Evolutionary conservation across 2,329 filamentous ascomycete genomes (phyloP), one percentile per base, ranked within the genome.

Genomic region (Dissoconium aciculare): DNA sequence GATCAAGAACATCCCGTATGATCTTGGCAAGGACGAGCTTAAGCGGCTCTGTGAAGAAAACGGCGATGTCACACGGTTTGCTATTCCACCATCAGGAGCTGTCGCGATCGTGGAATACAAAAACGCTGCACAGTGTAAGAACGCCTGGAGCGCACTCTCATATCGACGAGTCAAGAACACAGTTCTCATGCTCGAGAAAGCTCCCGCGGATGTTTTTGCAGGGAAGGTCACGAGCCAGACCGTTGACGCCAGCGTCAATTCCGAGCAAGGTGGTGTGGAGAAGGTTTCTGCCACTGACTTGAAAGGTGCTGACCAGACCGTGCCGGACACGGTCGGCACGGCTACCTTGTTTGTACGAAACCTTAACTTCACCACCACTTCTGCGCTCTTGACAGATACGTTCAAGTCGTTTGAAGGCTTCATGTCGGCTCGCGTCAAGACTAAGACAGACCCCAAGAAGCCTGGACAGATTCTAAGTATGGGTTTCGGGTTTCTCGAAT

Each of bases 401-500:
- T 95, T 95, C 60, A 67, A 71, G 39, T 67, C 80, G 32, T 63
- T 95, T 32, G 78, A 84, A 45, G 89, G 89, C 31, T 95, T 95
- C 57, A 64, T 89, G 40, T 83, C 80, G 34, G 87, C 84, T 15
- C 71, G 74, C 41, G 84, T 98, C 42, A 94, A 94, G 62, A 94
- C 83, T 14, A 93, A 91, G 60, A 71, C 74, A 23, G 84, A 98
- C 51, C 71, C 84, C n/a, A 94, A 93, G 63, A 80, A 78, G 50
- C 76, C 81, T 11, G 82, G 80, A 5, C 78, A 92, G 55, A 69
- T 78, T 3, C 71, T 98, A 32, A 94, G 85, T 53, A 94, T 95
- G 85, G 89, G 89, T 21, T 98, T 92, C 53, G 89, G 85, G 26
- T 98, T 98, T 55, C 71, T 84, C 36, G 84, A 93, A 47, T 98